Percentiles rank a stretch among this genome's conserved stretches.
Evolutionary conservation across 257 asterid genomes (phyloP).

Genomic region (Jaltomata sinuosa): DNA sequence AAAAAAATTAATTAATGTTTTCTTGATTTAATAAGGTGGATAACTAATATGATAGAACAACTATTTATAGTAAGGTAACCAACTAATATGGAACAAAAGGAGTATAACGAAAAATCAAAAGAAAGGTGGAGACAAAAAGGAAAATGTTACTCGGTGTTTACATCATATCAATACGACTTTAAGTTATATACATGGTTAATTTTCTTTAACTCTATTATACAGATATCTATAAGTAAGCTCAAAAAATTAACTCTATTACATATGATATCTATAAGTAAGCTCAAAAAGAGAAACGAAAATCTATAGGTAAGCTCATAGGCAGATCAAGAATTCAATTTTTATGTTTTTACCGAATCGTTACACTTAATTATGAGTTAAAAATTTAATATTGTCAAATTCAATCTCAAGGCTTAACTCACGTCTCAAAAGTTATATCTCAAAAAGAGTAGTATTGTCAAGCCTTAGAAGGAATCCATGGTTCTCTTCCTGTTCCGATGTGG

Average conservation of each 20-base stretch:
- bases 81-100: no score
- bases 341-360: neutral
- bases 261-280: neutral
- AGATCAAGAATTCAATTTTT: neutral
- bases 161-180: neutral
- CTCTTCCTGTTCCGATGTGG: neutral
- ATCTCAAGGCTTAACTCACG: neutral
- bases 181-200: neutral
- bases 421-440: neutral
- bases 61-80: no score
- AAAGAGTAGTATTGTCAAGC: accelerated
- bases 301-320: neutral
- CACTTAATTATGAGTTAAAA: neutral
- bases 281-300: no score
- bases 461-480: neutral
- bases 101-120: neutral
- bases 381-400: neutral
- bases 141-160: neutral
- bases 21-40: no score
- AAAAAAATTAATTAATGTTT: no score
- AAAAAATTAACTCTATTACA: neutral
- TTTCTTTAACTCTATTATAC: no score
- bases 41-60: no score
- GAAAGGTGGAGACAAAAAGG: neutral
- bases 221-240: no score